Base-by-base conservation (phyloP, 441 rosid genomes). In the Eutrema salsugineum region DNA sequence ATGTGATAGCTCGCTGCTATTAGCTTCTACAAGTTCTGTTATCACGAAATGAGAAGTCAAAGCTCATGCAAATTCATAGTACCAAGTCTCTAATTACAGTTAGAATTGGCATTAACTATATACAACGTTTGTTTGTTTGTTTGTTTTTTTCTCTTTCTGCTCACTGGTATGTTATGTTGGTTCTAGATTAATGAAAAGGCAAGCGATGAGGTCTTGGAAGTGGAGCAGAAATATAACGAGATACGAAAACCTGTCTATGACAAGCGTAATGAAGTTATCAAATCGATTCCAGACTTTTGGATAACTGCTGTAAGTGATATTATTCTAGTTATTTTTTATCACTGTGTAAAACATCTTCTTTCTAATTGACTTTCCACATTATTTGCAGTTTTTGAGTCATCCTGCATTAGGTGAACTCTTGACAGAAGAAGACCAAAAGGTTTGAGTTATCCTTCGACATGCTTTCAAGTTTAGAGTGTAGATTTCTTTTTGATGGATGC, bases 351-450 rank as follows among this genome's bases (percentile, higher is more conserved):
- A 8, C 16, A 3, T 36, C 39, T 30, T 24, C 17, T 15, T 15
- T 39, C 33, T 30, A 50, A 33, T 55, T 16, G 58, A 22, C 5
- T 7, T 56, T 49, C 5, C 9, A 20, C 20, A 7, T 50, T 73
- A 51, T 56, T 10, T 85, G 84, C 85, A 95, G 99, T 91, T 95
- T 70, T 63, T 90, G 79, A 92, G 97, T 77, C 99, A 95, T 78
- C 98, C 97, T 50, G 94, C 87, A 15, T 86, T 95, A 56, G 84
- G 90, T 74, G 84, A 85, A 11, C 90, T 94, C 53, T 77, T 94
- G 85, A 89, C 77, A 1, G 98, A 92, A 68, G 97, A 91, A 77
- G 99, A 94, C 79, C 97, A 94, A 60, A 91, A 94, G 97, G 99
- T 94, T 71, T 79, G 60, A 22, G 24, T 76, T 33, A 17, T 6